Percentiles rank a stretch among this genome's conserved stretches.
Evolutionary conservation across 495 filamentous ascomycete species (phyloP).

Genomic region (Neurospora cerealis): DNA sequence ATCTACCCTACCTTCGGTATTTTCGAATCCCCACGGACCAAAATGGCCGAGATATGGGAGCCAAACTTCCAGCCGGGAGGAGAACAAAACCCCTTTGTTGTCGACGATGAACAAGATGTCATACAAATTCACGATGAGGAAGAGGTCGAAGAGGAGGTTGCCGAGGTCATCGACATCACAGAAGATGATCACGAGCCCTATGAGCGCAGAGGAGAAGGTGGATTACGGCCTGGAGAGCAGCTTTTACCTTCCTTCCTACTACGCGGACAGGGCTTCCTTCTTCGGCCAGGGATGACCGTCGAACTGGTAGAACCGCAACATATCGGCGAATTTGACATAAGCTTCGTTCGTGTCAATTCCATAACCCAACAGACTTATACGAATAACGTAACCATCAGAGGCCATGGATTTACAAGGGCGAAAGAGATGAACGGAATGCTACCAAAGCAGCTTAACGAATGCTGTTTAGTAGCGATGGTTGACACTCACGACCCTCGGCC

Average conservation of each 20-base stretch:
- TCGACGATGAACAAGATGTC: neutral
- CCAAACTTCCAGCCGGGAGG: neutral
- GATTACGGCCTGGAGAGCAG: too few species aligned
- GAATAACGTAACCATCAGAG: neutral
- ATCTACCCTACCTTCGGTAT: too few species aligned
- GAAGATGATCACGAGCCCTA: neutral
- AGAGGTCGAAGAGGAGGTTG: neutral
- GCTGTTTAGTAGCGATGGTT: conserved; percentile 41
- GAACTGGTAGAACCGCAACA: neutral
- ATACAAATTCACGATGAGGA: neutral
- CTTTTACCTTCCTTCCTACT: accelerated
- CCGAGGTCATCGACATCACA: conserved; percentile 7
- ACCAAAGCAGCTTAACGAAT: conserved; percentile 11
- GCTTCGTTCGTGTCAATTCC: conserved; percentile 6
- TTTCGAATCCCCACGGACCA: too few species aligned
- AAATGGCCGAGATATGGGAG: neutral
- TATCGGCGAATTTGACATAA: neutral
- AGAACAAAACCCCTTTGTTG: neutral
- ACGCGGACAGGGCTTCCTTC: neutral
- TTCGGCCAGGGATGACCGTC: neutral
- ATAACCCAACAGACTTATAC: neutral
- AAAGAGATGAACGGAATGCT: conserved; percentile 1
- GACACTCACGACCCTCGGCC: conserved; percentile 31
- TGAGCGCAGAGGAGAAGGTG: too few species aligned
- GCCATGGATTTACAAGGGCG: neutral